phyloP scores from a whole-genome alignment of 768 basidiomycete species.

The Leccinellum rugosiceps region DNA sequence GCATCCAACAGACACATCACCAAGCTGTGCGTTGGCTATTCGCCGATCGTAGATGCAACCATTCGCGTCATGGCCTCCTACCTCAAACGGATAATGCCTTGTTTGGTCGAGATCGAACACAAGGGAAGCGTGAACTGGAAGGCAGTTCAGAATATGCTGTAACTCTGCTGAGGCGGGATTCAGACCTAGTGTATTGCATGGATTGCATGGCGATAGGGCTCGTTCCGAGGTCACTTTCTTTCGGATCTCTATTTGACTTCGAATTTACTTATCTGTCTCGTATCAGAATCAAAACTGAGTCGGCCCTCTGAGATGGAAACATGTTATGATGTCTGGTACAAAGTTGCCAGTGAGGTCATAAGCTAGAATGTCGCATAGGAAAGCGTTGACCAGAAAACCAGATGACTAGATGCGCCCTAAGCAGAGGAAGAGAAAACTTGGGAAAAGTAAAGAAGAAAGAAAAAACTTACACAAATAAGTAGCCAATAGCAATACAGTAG shows the following conservation, averaged over 20 bases:
- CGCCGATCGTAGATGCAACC: slow-evolving; percentile 9
- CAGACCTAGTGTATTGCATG: too few species aligned
- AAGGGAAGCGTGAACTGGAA: slow-evolving; percentile 2
- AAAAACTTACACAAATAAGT: not conserved
- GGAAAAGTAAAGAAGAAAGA: not conserved
- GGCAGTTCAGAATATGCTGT: slow-evolving; percentile 6
- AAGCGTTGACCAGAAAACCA: not conserved
- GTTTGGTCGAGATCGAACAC: slow-evolving; percentile 3
- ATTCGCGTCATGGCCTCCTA: slow-evolving; percentile 5
- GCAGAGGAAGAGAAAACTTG: not conserved
- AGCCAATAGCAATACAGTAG: not conserved
- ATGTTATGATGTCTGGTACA: not conserved
- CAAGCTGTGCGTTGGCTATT: slow-evolving; percentile 14
- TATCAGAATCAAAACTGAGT: not conserved
- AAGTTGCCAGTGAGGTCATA: not conserved
- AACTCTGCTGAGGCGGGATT: not conserved
- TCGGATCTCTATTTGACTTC: too few species aligned
- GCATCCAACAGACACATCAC: slow-evolving; percentile 11
- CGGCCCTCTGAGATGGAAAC: not conserved
- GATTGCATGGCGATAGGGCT: too few species aligned
- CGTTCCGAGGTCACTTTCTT: not conserved
- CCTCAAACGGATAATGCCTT: slow-evolving; percentile 15
- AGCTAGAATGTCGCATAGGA: not conserved
- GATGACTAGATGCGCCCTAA: not conserved
- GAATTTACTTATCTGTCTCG: not conserved